Percentiles rank a stretch among this genome's conserved stretches.
Conservation (phyloP, 495 filamentous ascomycete genomes). For the Aspergillus sparsus region DNA sequence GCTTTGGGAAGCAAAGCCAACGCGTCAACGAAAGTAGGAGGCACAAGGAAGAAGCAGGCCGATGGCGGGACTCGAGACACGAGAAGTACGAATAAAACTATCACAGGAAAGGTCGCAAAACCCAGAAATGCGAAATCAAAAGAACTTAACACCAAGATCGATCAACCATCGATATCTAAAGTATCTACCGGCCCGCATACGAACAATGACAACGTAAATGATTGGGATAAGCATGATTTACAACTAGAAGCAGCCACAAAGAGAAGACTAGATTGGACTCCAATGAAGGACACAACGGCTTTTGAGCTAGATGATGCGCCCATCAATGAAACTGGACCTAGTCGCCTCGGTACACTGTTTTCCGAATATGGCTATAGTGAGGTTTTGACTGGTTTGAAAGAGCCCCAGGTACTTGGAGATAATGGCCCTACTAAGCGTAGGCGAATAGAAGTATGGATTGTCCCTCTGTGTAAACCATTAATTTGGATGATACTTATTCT, state of each 20-base stretch:
- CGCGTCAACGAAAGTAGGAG: constrained; percentile 22
- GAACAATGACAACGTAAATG: constrained; percentile 8
- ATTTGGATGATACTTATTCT: constrained; percentile 6
- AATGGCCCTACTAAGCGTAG: constrained; percentile 44
- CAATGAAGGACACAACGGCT: constrained; percentile 30
- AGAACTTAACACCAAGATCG: constrained; percentile 20
- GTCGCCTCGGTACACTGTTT: constrained; percentile 32
- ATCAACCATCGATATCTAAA: constrained; percentile 1
- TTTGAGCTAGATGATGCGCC: constrained; percentile 20
- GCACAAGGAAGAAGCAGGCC: constrained; percentile 24
- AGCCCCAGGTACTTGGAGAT: constrained; percentile 15
- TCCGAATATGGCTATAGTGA: constrained; percentile 41
- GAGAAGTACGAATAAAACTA: constrained; percentile 35
- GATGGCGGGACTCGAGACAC: constrained; percentile 24
- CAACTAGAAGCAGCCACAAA: constrained; percentile 39
- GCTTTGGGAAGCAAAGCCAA: constrained; percentile 20
- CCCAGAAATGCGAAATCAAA: constrained; percentile 22
- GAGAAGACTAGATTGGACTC: constrained; percentile 50
- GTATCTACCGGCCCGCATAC: neutral
- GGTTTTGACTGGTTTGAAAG: constrained; percentile 10
- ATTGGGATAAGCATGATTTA: constrained; percentile 29
- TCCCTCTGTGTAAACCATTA: neutral
- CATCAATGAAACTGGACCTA: neutral
- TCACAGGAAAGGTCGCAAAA: constrained; percentile 42
- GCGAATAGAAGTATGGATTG: constrained; percentile 41